Conservation (phyloP, 805 yeast species). For the Candida bentonensis region DNA sequence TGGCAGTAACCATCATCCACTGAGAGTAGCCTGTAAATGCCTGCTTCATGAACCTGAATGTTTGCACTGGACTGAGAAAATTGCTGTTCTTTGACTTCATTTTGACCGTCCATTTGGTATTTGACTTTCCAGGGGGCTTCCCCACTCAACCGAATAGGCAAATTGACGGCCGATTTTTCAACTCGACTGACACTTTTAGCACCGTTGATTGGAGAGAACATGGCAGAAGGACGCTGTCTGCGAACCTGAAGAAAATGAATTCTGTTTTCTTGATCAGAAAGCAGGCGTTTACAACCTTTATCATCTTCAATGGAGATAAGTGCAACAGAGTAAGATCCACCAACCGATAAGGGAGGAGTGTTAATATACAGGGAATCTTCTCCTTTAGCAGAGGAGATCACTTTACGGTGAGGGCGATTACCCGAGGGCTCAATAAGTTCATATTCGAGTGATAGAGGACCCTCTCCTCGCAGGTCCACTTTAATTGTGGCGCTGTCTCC, state of each 20-base stretch:
- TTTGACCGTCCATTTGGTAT: conserved; percentile 12
- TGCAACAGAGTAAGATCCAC: conserved; percentile 61
- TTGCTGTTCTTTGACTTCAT: conserved; percentile 2
- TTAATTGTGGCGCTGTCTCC: conserved; percentile 35
- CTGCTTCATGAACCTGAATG: conserved; percentile 30
- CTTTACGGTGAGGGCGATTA: not conserved
- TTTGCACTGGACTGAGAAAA: conserved; percentile 1
- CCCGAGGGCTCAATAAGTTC: conserved; percentile 36
- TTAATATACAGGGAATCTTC: conserved; percentile 22
- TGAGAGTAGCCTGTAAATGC: conserved; percentile 31
- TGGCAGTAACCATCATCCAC: conserved; percentile 39
- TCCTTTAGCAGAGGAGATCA: not conserved
- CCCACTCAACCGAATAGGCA: conserved; percentile 52
- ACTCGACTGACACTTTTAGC: conserved; percentile 14
- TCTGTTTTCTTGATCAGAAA: conserved; percentile 38
- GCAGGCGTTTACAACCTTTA: conserved; percentile 64
- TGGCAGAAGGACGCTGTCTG: conserved; percentile 49
- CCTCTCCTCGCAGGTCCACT: conserved; percentile 57
- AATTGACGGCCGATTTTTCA: conserved; percentile 42
- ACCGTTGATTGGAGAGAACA: conserved; percentile 30
- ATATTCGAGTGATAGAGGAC: conserved; percentile 63
- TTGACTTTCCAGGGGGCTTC: conserved; percentile 34
- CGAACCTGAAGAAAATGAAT: conserved; percentile 49
- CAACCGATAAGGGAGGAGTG: conserved; percentile 42
- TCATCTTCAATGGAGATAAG: conserved; percentile 57